phyloP scores from a whole-genome alignment of 495 filamentous ascomycete species.

The Hypoxylon rickii region DNA sequence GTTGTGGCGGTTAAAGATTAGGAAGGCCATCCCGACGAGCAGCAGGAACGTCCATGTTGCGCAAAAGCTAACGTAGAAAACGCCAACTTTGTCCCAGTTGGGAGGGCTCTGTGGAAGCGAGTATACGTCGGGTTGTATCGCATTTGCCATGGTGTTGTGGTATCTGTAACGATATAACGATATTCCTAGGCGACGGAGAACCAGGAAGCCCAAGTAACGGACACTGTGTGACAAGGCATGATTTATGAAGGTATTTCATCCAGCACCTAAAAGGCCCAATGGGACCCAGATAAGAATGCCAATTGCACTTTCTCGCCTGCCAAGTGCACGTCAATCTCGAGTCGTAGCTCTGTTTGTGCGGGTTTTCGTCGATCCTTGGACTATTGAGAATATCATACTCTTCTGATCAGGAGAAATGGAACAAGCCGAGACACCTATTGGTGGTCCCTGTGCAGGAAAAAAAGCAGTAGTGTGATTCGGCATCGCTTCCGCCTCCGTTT shows the following conservation, averaged over 20 bases:
- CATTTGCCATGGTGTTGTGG: conserved; percentile 20
- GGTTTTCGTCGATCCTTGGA: conserved; percentile 18
- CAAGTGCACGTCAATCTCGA: conserved; percentile 20
- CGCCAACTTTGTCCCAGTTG: conserved; percentile 49
- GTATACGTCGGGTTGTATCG: conserved; percentile 17
- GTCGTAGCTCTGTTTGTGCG: conserved; percentile 8
- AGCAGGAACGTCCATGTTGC: conserved; percentile 62
- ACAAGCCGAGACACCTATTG: conserved; percentile 20
- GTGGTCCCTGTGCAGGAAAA: conserved; percentile 19
- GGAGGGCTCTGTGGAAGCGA: conserved; percentile 28
- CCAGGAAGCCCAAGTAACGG: neutral
- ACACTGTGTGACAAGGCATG: conserved; percentile 2
- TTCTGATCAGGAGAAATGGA: conserved; percentile 6
- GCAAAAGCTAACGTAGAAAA: conserved; percentile 49
- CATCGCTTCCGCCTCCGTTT: conserved; percentile 2
- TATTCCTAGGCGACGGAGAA: conserved; percentile 22
- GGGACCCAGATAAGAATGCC: conserved; percentile 13
- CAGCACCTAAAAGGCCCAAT: neutral
- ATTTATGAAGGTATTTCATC: conserved; percentile 14
- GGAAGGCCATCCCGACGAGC: conserved; percentile 55
- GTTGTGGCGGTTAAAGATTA: conserved; percentile 58
- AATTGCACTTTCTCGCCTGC: conserved; percentile 12
- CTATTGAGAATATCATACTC: conserved; percentile 29
- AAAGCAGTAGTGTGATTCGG: neutral
- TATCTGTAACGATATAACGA: conserved; percentile 4